phyloP scores from a whole-genome alignment of 129 eudicot species.

The Erigeron canadensis region DNA sequence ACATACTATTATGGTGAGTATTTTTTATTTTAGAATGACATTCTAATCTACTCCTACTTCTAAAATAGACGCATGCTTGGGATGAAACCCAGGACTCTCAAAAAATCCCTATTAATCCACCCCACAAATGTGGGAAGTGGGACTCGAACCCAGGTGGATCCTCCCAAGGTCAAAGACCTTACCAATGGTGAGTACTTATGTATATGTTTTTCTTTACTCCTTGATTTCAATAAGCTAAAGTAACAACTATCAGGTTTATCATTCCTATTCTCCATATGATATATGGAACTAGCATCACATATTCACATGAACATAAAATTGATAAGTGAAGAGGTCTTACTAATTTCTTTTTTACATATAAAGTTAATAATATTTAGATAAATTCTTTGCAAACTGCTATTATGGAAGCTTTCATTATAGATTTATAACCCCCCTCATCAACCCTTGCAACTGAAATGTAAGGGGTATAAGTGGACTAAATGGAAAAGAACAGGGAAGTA shows the following conservation, averaged over 20 bases:
- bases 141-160: no score
- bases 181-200: constrained; percentile 66
- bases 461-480: no score
- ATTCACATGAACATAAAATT: neutral
- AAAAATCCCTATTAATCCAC: no score
- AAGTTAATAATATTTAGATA: neutral
- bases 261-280: neutral
- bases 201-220: neutral
- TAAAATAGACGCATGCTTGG: no score
- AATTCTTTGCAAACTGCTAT: neutral
- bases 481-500: no score
- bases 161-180: no score
- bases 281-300: constrained; percentile 2
- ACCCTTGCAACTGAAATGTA: no score
- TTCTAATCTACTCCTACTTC: no score
- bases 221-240: neutral
- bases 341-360: constrained; percentile 4
- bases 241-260: neutral
- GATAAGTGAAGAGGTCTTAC: constrained; percentile 7
- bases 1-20: constrained; percentile 92
- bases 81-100: no score
- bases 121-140: no score
- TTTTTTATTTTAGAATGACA: no score
- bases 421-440: no score
- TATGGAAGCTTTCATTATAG: neutral